Base-by-base conservation (phyloP, 2,329 filamentous ascomycete species). In the Thielaviopsis populi region DNA sequence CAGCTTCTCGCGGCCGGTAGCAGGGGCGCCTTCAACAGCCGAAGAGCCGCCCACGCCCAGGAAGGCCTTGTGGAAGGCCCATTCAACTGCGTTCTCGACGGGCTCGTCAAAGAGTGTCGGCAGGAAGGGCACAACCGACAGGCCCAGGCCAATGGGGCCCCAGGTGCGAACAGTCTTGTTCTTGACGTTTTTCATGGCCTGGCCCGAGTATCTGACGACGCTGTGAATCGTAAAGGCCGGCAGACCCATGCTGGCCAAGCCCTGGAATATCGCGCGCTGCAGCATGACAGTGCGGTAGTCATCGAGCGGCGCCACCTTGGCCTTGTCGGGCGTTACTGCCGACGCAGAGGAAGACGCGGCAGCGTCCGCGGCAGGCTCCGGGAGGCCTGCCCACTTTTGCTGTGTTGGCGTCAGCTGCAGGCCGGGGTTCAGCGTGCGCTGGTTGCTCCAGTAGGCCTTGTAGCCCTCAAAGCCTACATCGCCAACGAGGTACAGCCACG, bases 381-480 rank as follows among this genome's bases (percentile, higher is more conserved):
- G 71, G 4, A 81, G 72, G 1, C 80, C 79, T 0, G 79, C 75
- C 3, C 76, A 69, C 68, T 78, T 78, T 69, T 79, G 75, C 69
- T 80, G 76, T 15, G 73, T 75, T 7, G 75, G 72, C 2, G 78
- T 78, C 27, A 84, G 75, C 66, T 83, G 78, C 13, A 85, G 72
- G 10, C 85, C 78, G 0, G 90, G 89, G 69, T 91, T 82, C 24
- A 91, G 75, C 0, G 83, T 79, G 46, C 82, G 81, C 74, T 94
- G 88, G 72, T 99, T 97, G 64, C 88, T 83, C 73, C 88, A 82
- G 73, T 96, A 97, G 7, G 92, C 87, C 72, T 96, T 96, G 78
- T 96, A 97, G 5, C 94, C 92, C 74, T 99, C 94, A 72, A 96
- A 86, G 41, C 82, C 80, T 59, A 97, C 92, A 71, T 99, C 94